These are phyloP conservation scores for Celoporthe dispersa DNA, from an alignment of 2,329 filamentous ascomycete genomes.

Conservation along the genomic window DNA sequence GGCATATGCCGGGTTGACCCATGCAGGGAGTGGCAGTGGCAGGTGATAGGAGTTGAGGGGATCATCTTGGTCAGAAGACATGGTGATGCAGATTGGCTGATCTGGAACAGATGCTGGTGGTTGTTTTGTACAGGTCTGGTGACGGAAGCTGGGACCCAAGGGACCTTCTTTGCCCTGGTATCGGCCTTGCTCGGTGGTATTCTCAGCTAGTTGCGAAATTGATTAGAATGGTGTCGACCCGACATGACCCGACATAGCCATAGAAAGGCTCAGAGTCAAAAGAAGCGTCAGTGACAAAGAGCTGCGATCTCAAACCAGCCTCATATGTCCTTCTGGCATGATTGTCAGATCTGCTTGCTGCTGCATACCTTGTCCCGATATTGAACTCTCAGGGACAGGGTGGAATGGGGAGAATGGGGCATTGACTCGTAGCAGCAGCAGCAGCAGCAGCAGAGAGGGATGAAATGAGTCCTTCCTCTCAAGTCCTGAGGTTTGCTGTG, in stretches of 20 bases:
- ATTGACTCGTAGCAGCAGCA: not conserved
- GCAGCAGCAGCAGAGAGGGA: not conserved
- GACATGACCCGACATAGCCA: not conserved
- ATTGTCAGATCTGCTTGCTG: not conserved
- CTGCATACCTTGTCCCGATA: not conserved
- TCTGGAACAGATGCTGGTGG: not conserved
- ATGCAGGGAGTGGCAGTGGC: constrained; percentile 56
- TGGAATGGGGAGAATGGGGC: not conserved
- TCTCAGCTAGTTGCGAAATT: not conserved
- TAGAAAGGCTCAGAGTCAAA: not conserved
- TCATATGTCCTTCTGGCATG: not conserved
- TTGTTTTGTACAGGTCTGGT: not conserved
- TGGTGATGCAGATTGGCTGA: not conserved
- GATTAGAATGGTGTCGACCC: not conserved
- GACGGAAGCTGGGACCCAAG: not conserved
- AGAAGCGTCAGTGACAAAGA: not conserved
- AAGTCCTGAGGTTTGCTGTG: not conserved
- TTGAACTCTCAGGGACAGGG: not conserved
- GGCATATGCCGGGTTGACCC: constrained; percentile 69
- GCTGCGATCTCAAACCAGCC: not conserved
- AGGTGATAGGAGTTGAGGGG: constrained; percentile 37
- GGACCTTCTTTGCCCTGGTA: not conserved
- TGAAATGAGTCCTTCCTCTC: not conserved
- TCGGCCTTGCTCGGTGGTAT: not conserved
- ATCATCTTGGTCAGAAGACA: constrained; percentile 39